Evolutionary conservation across 805 yeast genomes (phyloP), one percentile per base, ranked within the genome.

Genomic region (Ogataea parapolymorpha): DNA sequence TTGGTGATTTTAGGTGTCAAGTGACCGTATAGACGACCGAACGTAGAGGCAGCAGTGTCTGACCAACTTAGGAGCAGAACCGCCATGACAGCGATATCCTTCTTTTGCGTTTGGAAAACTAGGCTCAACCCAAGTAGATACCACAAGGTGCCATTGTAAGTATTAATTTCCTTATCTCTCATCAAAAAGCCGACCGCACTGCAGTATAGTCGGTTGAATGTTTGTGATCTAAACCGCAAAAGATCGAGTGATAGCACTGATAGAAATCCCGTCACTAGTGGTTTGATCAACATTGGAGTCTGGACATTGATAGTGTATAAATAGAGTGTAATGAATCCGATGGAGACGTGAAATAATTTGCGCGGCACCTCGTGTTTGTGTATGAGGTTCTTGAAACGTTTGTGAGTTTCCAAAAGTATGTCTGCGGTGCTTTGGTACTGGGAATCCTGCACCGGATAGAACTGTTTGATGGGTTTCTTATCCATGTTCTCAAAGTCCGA

Each of bases 1-100:
- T 75, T 70, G 6, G 83, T 73, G 15, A 91, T 62, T 56, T 82
- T 80, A 29, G 95, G 95, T 6, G 96, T 87, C 49, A 82, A 72
- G 54, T 84, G 75, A 7, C 98, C 98, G 61, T 67, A 91, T 41
- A 75, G 76, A 50, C 99, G 74, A 28, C 99, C 99, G 56, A 90
- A 66, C 0, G 96, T 87, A 3, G 96, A 87, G 2, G 99, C 99
- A 2, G 97, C 91, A 8, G 98, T 88, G 59, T 93, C 99, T 5
- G 95, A 89, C 98, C 98, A 93, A 57, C 96, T 85, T 48, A 93
- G 74, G 37, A 91, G 68, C 49, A 89, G 70, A 3, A 89, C 79
- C 16, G 95, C 72, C 68, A 88, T 72, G 20, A 90, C 68, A 1
- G 82, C 71, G 35, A 93, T 80, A 56, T 93, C 99, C 64, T 88